These are phyloP conservation scores for Aspergillus persii DNA, from an alignment of 2,329 filamentous ascomycete genomes.

Conservation along the genomic window DNA sequence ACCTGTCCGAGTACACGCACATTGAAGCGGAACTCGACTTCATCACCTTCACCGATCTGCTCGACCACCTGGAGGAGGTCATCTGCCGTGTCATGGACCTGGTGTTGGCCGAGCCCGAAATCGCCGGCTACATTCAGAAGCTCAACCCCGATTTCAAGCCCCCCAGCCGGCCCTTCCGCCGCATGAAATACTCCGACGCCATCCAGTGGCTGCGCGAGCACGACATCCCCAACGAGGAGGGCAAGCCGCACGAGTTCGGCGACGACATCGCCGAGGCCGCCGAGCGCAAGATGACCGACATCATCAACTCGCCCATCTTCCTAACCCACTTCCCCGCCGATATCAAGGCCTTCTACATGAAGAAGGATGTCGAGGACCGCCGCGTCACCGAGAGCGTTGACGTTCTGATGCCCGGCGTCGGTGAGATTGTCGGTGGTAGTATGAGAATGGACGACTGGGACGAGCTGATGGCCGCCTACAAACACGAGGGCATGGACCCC, in stretches of 20 bases:
- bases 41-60: constrained; percentile 85
- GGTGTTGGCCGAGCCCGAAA: constrained; percentile 69
- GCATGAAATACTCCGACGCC: constrained; percentile 92
- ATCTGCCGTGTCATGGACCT: constrained; percentile 83
- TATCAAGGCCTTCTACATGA: constrained; percentile 99
- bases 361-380: constrained; percentile 73
- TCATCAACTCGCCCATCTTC: constrained; percentile 92
- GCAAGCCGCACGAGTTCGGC: constrained; percentile 83
- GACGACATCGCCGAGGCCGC: constrained; percentile 98
- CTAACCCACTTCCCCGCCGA: constrained; percentile 94
- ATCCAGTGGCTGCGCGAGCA: constrained; percentile 92
- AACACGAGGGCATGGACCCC: constrained; percentile 79
- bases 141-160: constrained; percentile 88
- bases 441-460: constrained; percentile 96
- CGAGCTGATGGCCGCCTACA: constrained; percentile 83
- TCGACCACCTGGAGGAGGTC: constrained; percentile 80
- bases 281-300: constrained; percentile 94
- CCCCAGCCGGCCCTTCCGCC: constrained; percentile 81
- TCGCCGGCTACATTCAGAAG: constrained; percentile 71
- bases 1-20: constrained; percentile 95
- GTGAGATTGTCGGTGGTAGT: constrained; percentile 92
- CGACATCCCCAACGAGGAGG: constrained; percentile 90
- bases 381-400: constrained; percentile 94
- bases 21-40: constrained; percentile 96
- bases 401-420: constrained; percentile 83